These are phyloP conservation scores for Termitomyces heimii DNA, from an alignment of 768 basidiomycete genomes.

Conservation along the genomic window DNA sequence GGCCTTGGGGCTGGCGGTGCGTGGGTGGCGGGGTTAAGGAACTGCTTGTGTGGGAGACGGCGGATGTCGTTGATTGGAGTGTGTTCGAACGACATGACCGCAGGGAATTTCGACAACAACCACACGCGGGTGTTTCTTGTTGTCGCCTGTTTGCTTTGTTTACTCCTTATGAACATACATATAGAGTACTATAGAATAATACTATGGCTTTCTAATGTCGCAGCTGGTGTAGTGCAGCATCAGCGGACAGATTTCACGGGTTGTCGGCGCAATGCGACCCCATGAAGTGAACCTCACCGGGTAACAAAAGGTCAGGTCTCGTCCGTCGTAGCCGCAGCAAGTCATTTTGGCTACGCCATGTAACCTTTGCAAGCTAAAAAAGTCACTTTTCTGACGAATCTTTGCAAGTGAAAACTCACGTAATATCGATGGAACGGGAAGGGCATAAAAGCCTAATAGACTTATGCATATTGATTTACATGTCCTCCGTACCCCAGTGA, in stretches of 20 bases:
- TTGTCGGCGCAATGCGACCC: too few species aligned
- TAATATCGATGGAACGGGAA: background rate
- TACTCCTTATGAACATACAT: too few species aligned
- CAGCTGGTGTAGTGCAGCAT: too few species aligned
- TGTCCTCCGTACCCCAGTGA: slow-evolving; percentile 88
- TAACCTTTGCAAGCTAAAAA: background rate
- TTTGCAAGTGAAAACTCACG: slow-evolving; percentile 7
- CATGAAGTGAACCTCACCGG: background rate
- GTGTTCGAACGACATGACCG: slow-evolving; percentile 79
- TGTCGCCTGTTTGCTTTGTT: slow-evolving; percentile 15
- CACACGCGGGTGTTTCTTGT: slow-evolving; percentile 13
- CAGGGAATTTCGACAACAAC: background rate
- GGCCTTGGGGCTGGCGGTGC: slow-evolving; percentile 30
- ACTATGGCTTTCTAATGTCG: too few species aligned
- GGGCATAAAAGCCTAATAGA: background rate
- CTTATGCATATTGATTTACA: slow-evolving; percentile 42
- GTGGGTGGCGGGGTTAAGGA: slow-evolving; percentile 51
- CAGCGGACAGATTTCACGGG: too few species aligned
- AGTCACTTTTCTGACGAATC: too few species aligned
- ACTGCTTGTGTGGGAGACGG: slow-evolving; percentile 76
- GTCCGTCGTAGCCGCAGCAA: too few species aligned
- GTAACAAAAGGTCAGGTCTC: too few species aligned
- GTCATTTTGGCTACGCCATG: too few species aligned
- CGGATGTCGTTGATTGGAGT: slow-evolving; percentile 76
- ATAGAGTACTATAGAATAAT: too few species aligned